Evolutionary conservation across 345 rosid genomes (phyloP), one percentile per base, ranked within the genome.

Genomic region (Aurinia saxatilis): DNA sequence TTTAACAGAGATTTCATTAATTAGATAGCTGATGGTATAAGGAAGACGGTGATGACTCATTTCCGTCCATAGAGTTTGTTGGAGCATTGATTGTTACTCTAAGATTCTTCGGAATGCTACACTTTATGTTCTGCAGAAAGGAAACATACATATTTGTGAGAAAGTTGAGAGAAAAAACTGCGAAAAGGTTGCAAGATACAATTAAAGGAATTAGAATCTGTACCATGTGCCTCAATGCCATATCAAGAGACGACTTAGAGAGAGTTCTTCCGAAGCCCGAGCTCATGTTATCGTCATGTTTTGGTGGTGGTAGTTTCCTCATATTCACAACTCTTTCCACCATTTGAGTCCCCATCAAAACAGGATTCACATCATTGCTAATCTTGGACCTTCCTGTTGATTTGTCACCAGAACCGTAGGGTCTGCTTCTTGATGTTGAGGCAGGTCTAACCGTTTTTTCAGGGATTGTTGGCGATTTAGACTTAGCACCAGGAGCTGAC

Each of bases 191-290:
- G 53, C 45, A 58, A 50, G 45, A n/a, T 5, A 39, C 18, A 14
- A 6, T 29, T 57, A n/a, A 16, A 56, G 63, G 45, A n/a, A 44
- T 18, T 10, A 47, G 45, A 52, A 66, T 18, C 16, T 67, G 36
- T 73, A 90, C 97, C 97, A 90, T 87, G 50, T 90, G 97, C 27
- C 97, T 77, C 60, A 90, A 45, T 19, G 97, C 95, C 97, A 90
- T 90, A 18, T 90, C 97, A 2, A 90, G 81, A 45, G 95, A 90
- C 70, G 84, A 85, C 70, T 75, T 85, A 30, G 95, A 90, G 44
- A 90, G 82, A 12, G 73, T 72, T 68, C 93, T 82, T 40, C 97
- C 97, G 33, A 90, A 90, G 35, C 87, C 78, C 2, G 73, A 75
- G 65, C 72, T 67, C 36, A 13, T 57, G 30, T 63, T 58, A 19